A percentile compares a stretch with the other conserved stretches of the same genome.
Conservation (phyloP, 768 basidiomycete species). For the Tubosaeta sp. region DNA sequence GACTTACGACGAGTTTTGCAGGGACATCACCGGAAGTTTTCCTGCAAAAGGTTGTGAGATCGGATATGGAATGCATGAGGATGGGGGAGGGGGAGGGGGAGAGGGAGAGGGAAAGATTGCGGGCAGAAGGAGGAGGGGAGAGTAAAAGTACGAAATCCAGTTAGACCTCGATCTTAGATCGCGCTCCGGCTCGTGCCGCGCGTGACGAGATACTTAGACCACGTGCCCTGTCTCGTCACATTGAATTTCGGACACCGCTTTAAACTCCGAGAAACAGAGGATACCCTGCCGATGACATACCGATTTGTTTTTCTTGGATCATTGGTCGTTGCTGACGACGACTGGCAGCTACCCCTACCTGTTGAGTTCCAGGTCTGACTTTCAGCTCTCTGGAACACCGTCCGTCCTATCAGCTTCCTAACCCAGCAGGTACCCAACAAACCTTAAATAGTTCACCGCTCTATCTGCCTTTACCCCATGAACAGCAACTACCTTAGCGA, state of each 20-base stretch:
- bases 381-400: neutral
- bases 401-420: constrained; percentile 21
- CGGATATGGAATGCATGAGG: constrained; percentile 77
- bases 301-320: neutral
- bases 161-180: constrained; percentile 29
- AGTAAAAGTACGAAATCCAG: constrained; percentile 20
- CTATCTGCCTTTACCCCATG: constrained; percentile 15
- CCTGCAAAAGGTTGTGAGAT: constrained; percentile 82
- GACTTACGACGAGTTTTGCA: constrained; percentile 78
- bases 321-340: neutral
- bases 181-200: constrained; percentile 20
- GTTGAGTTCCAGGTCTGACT: neutral
- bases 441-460: constrained; percentile 23
- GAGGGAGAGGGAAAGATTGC: constrained; percentile 11
- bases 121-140: constrained; percentile 8
- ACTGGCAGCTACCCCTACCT: neutral
- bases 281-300: constrained; percentile 10
- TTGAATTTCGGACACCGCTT: constrained; percentile 11
- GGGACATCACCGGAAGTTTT: constrained; percentile 85
- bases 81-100: neutral
- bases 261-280: constrained; percentile 11
- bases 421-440: constrained; percentile 16
- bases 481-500: constrained; percentile 16
- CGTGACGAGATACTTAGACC: constrained; percentile 13
- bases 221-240: constrained; percentile 15